A percentile compares a stretch with the other conserved stretches of the same genome.
These are phyloP conservation scores for Bryoerythrophyllum caledonicum DNA, from an alignment of 225 moss, liverwort and hornwort species.

Conservation along the genomic window DNA sequence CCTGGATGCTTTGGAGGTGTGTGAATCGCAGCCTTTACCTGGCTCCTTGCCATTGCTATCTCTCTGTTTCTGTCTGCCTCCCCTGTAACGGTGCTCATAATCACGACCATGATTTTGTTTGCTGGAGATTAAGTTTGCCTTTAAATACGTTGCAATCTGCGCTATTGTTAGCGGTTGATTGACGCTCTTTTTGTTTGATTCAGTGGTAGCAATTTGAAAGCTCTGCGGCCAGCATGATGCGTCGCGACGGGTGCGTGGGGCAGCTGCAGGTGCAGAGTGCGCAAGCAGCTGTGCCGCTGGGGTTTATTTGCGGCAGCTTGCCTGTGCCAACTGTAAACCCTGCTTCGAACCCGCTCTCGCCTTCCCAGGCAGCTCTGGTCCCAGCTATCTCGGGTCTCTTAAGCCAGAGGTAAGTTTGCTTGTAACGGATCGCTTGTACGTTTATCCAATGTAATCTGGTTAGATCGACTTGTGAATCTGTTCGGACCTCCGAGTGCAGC, in stretches of 20 bases:
- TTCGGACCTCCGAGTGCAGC: not conserved
- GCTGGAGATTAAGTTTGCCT: not conserved
- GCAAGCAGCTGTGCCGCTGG: conserved; percentile 66
- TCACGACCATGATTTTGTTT: not conserved
- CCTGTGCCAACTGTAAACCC: conserved; percentile 84
- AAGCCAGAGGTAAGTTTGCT: conserved; percentile 60
- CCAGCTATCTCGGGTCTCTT: conserved; percentile 67
- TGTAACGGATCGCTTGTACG: not conserved
- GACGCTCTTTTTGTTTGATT: not conserved
- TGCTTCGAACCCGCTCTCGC: conserved; percentile 42
- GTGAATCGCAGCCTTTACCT: not conserved
- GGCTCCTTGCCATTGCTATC: too few relatives aligned
- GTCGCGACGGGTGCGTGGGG: conserved; percentile 78
- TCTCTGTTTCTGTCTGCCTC: too few relatives aligned
- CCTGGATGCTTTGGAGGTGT: not conserved
- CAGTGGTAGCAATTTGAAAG: too few relatives aligned
- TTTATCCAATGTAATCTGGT: not conserved
- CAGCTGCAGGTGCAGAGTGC: conserved; percentile 86
- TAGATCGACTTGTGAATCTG: not conserved
- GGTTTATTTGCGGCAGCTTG: conserved; percentile 98
- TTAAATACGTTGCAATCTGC: too few relatives aligned
- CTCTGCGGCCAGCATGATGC: conserved; percentile 34
- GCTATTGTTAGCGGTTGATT: not conserved
- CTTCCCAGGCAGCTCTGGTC: conserved; percentile 69
- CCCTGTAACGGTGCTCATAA: too few relatives aligned